A percentile compares a stretch with the other conserved stretches of the same genome.
phyloP scores from a whole-genome alignment of 2,329 filamentous ascomycete genomes.

The Cladophialophora carrionii region DNA sequence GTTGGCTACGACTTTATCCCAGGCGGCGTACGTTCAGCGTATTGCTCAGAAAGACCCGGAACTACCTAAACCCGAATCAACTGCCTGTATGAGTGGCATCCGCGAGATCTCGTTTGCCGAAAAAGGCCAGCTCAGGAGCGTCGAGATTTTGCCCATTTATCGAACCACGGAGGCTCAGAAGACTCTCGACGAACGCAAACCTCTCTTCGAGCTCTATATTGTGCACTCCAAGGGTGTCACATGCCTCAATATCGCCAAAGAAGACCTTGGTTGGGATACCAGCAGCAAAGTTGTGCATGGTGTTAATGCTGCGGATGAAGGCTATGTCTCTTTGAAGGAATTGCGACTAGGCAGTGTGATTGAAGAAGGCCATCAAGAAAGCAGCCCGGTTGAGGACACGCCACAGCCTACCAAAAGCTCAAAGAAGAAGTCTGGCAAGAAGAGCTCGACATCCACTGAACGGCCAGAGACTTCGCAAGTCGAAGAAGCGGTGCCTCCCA shows the following conservation, averaged over 20 bases:
- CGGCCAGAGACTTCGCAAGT: slow-evolving; percentile 36
- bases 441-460: slow-evolving; percentile 40
- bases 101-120: slow-evolving; percentile 91
- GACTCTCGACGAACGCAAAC: slow-evolving; percentile 65
- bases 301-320: slow-evolving; percentile 72
- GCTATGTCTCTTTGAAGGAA: slow-evolving; percentile 73
- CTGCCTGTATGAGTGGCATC: slow-evolving; percentile 94
- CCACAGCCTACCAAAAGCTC: slow-evolving; percentile 46
- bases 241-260: slow-evolving; percentile 80
- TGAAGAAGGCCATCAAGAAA: slow-evolving; percentile 50
- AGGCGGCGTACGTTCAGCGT: slow-evolving; percentile 83
- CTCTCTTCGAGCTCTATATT: slow-evolving; percentile 90
- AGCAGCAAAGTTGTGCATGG: slow-evolving; percentile 84
- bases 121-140: slow-evolving; percentile 82
- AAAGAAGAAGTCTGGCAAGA: slow-evolving; percentile 48
- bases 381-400: slow-evolving; percentile 46
- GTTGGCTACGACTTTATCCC: slow-evolving; percentile 70
- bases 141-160: slow-evolving; percentile 79
- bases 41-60: slow-evolving; percentile 71
- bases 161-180: slow-evolving; percentile 56
- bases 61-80: slow-evolving; percentile 85
- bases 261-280: slow-evolving; percentile 86
- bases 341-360: slow-evolving; percentile 54
- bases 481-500: slow-evolving; percentile 39
- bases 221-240: slow-evolving; percentile 99